Base-by-base conservation (phyloP, 257 asterid species). In the Rauvolfia tetraphylla region DNA sequence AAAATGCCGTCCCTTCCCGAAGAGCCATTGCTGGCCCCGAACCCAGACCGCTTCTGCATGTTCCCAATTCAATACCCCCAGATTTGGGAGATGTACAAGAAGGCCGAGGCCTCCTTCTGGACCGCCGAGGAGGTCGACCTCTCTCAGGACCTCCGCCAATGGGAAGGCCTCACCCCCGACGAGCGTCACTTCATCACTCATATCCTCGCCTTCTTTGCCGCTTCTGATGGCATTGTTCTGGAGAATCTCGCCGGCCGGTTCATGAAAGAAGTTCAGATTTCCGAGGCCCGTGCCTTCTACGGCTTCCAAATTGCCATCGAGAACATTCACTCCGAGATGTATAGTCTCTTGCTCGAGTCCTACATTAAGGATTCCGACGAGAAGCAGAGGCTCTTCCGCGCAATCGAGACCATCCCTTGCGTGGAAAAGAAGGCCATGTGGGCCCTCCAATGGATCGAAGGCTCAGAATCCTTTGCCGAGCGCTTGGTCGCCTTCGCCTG, bases 11-110 rank as follows among this genome's bases (percentile, higher is more conserved):
- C 96, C 9, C 75, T 90, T 33, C 95, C 95, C 0, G 96, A 91
- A 87, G 98, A 93, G 63, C 99, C 99, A 0, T 81, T 95, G 68
- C 84, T 93, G 36, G 88, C 94, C 53, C 83, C 97, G 2, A 93
- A 85, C 84, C 88, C 93, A 0, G 99, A 93, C 42, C 89, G 99
- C 0, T 93, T 95, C 87, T 95, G 97, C 18, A 95, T 95, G 99
- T 95, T 95, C 78, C 99, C 99, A 2, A 90, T 95, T 36, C 90
- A 92, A 58, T 95, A 95, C 82, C 99, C 97, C 0, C 92, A 95
- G 71, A 87, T 95, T 54, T 95, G 99, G 99, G 99, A 95, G 65
- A 91, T 92, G 98, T 95, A 95, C 87, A 95, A 95, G 87, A 95
- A 95, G 48, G 98, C 99, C 62, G 90, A 86, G 65, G 98, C 98